These are phyloP conservation scores for Postia placenta DNA, from an alignment of 768 basidiomycete species.

Conservation along the genomic window DNA sequence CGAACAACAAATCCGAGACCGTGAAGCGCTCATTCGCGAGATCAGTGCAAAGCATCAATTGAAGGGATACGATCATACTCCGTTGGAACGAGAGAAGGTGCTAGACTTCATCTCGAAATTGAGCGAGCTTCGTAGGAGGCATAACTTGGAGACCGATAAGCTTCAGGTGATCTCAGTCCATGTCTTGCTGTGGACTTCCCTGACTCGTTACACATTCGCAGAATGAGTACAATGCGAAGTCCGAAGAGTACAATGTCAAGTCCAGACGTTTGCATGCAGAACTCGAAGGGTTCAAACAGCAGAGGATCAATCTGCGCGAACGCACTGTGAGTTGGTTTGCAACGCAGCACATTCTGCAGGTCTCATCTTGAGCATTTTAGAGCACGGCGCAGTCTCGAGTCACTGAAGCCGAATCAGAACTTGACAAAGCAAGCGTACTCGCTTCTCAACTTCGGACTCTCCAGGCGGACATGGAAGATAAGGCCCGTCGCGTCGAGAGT, in stretches of 20 bases:
- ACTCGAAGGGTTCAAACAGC: constrained; percentile 46
- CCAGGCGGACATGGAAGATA: constrained; percentile 64
- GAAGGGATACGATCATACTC: constrained; percentile 65
- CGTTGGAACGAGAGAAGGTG: constrained; percentile 66
- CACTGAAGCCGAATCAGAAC: constrained; percentile 40
- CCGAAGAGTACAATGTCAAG: constrained; percentile 60
- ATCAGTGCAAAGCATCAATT: constrained; percentile 65
- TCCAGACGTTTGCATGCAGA: constrained; percentile 51
- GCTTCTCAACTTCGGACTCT: constrained; percentile 48
- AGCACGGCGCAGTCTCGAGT: constrained; percentile 39
- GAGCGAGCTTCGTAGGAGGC: constrained; percentile 53
- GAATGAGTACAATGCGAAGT: constrained; percentile 49
- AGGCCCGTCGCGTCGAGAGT: constrained; percentile 53
- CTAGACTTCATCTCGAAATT: constrained; percentile 67
- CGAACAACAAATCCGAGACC: constrained; percentile 56
- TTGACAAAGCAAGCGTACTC: constrained; percentile 53
- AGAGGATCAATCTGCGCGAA: constrained; percentile 44
- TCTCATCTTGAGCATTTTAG: constrained; percentile 11
- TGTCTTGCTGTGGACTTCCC: neutral
- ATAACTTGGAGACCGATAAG: constrained; percentile 58
- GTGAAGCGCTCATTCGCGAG: constrained; percentile 70
- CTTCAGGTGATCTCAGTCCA: constrained; percentile 46
- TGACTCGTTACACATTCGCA: constrained; percentile 18
- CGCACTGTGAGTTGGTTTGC: constrained; percentile 44
- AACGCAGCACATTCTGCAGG: neutral